Base-by-base conservation (phyloP, 305 asterid genomes). In the Fraxinus baroniana region DNA sequence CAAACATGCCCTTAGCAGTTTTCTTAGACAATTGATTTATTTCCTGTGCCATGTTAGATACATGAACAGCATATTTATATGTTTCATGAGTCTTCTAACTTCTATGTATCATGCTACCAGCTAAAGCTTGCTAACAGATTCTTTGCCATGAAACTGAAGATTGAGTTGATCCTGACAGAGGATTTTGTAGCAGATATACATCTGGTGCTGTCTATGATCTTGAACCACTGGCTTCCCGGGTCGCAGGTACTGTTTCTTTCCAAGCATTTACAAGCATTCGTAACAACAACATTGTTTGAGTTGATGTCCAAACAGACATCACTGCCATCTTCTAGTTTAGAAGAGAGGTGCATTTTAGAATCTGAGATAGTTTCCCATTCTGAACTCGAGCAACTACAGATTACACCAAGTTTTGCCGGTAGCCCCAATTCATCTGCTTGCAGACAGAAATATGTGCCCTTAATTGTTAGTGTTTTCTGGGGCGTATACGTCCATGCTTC, bases 141-240 rank as follows among this genome's bases (percentile, higher is more conserved):
- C 86, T 84, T 84, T 22, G 83, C 91, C 24, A 89, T 77, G 52
- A 77, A 37, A 78, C 83, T 84, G 41, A 83, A 81, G 41, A 87
- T 49, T 1, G 92, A 86, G 79, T 66, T 78, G 41, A 89, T 80
- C 82, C 84, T 84, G 3, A n/a, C 74, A 66, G 79, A 62, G 49
- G 83, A 81, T 68, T 64, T 85, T 46, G 80, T 72, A n/a, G 79
- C 73, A 30, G 83, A 84, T 84, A 81, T 89, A 17, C 62, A n/a
- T 88, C 97, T 87, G 24, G 96, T 92, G 90, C 97, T 93, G 78
- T 94, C 88, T 10, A 91, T 88, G 7, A 97, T 87, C 80, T 91
- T 97, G 94, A 94, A 94, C 99, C 99, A 94, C 89, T 97, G 99
- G 84, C 96, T 94, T 76, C 85, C 97, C 0, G 99, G 98, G 52